These are phyloP conservation scores for Castanea mollissima DNA, from an alignment of 306 rosid genomes.

Conservation along the genomic window DNA sequence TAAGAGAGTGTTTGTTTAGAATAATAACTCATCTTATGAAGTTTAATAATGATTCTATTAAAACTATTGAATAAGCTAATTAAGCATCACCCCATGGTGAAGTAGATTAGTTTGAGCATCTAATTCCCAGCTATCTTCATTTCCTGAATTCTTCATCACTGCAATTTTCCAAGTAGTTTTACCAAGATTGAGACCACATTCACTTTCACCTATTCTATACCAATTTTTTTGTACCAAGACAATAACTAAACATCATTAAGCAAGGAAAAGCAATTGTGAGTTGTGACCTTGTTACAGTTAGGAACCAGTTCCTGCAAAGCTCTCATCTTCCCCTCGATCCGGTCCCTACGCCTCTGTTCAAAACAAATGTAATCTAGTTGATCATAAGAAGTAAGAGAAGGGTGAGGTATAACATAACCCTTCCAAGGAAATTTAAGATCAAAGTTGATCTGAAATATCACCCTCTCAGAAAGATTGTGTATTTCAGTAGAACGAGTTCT, in stretches of 20 bases:
- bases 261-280: not conserved
- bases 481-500: not conserved
- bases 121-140: not conserved
- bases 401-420: not conserved
- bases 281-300: conserved; percentile 22
- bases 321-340: conserved; percentile 21
- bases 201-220: not conserved
- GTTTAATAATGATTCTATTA: too few relatives aligned
- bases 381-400: not conserved
- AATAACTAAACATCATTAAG: not conserved
- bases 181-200: too few relatives aligned
- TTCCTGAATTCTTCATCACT: not conserved
- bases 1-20: too few relatives aligned
- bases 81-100: not conserved
- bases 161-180: not conserved
- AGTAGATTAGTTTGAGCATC: not conserved
- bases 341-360: conserved; percentile 14
- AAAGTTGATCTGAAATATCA: not conserved
- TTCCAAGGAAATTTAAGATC: not conserved
- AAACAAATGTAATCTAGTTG: not conserved
- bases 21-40: too few relatives aligned
- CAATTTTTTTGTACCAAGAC: not conserved
- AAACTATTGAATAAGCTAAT: too few relatives aligned
- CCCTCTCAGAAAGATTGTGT: conserved; percentile 20
- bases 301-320: conserved; percentile 19